Percentiles rank a stretch among this genome's conserved stretches.
Evolutionary conservation across 176 grass and related monocot genomes (phyloP).

Genomic region (Elymus sibiricus): DNA sequence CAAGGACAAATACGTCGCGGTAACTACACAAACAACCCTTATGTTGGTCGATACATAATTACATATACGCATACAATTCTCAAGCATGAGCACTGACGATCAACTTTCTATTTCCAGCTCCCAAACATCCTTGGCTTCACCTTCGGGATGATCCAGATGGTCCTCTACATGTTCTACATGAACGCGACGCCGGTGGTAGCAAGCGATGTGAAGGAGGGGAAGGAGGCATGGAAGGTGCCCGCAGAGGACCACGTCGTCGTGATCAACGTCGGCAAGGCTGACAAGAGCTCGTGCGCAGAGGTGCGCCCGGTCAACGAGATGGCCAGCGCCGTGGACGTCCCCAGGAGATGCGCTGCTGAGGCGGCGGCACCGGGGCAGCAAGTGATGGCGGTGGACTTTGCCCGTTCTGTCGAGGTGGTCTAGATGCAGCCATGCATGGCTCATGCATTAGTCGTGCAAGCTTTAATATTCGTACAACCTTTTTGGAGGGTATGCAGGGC

Average conservation of each 20-base stretch:
- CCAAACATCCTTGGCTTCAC: constrained; percentile 67
- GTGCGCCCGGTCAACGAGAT: constrained; percentile 23
- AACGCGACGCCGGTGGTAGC: constrained; percentile 15
- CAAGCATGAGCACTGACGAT: background rate
- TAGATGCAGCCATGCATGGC: background rate
- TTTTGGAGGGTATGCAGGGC: background rate
- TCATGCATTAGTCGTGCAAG: background rate
- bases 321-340: background rate
- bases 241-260: constrained; percentile 10
- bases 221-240: constrained; percentile 19
- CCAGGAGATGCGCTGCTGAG: background rate
- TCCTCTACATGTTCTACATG: constrained; percentile 57
- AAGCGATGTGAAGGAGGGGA: background rate
- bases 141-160: constrained; percentile 72
- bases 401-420: constrained; percentile 13
- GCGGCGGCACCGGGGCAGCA: background rate
- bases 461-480: background rate
- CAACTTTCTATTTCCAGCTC: constrained; percentile 22
- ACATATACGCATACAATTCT: background rate
- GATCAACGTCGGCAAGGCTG: constrained; percentile 32
- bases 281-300: constrained; percentile 29
- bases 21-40: background rate
- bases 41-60: too few species aligned
- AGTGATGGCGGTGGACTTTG: background rate
- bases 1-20: constrained; percentile 73